Evolutionary conservation across 257 asterid species (phyloP), one percentile per base, ranked within the genome.

Genomic region (Datura wrightii): DNA sequence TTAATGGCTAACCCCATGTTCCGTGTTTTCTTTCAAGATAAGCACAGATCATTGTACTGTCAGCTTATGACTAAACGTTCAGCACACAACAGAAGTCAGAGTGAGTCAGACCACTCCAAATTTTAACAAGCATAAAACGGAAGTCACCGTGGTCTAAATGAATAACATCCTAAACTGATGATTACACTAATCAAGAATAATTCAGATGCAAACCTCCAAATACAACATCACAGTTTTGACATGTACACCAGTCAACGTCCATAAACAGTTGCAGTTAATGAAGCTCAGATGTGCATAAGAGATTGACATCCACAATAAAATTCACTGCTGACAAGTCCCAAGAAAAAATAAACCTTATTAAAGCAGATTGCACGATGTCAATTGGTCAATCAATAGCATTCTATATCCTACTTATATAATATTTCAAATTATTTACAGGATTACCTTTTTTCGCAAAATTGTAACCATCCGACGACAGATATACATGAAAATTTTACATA

Each of bases 351-450:
- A 37, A 15, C 42, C 56, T 78, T 16, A 78, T 8, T 52, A 78
- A 52, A 78, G 16, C 62, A 78, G 82, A 52, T 48, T 52, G 48
- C 34, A 6, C 31, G 10, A 52, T 15, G 63, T 34, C 63, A 34
- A 50, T 78, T 78, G 82, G 82, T 52, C 34, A 52, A 52, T 52
- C 63, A 78, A 78, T 63, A 52, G 52, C 14, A 52, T 31, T 78
- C 15, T 78, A 53, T 78, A 78, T 52, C 82, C 62, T 50, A 76
- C 59, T 31, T 14, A 4, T 11, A 31, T 31, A 52, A 78, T 78
- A 52, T 78, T 78, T 78, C 34, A 9, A 78, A 78, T 78, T 78
- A 78, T 52, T 31, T 78, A 78, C 82, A 52, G 63, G 4, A 78
- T 34, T 14, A 78, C 82, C 48, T 31, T 78, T 52, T 78, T 34